Evolutionary conservation across 2,329 filamentous ascomycete species (phyloP), one percentile per base, ranked within the genome.

Genomic region (Beauveria sp.): DNA sequence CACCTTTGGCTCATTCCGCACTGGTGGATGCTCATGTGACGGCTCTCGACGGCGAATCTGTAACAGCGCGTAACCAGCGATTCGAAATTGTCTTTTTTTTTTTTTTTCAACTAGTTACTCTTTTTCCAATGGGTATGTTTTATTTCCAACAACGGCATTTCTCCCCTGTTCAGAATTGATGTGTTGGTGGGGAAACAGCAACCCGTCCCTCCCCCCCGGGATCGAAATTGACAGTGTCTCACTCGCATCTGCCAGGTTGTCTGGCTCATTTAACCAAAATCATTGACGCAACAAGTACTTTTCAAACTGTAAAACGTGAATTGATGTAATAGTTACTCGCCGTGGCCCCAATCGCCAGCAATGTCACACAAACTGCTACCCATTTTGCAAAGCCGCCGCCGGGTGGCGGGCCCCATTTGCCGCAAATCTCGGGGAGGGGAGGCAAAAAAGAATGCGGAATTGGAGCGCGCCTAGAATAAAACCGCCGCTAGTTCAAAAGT

Each of bases 121-220:
- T 34, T n/a, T 16, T 8, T 30, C 3, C 12, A 20, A 4, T 14
- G 4, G 20, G 4, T 0, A n/a, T 22, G 18, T 53, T 22, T 26
- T 5, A 52, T 52, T 34, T 4, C 7, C 14, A 6, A 38, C 12
- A 24, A 28, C 20, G 14, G 26, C 43, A 26, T 34, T 46, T 4
- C 18, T 18, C 18, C 10, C 43, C 18, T 38, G 14, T 22, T 34
- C 30, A 34, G 10, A 12, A 34, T 34, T 12, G 30, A 34, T 34
- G 30, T 34, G 58, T 60, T 60, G 58, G 38, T 51, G 58, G 58
- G 58, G 58, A 38, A 50, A 58, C 45, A 42, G 22, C 10, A 18
- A 9, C 10, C 30, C 30, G 30, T 12, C 30, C 8, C 30, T 10
- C 30, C 30, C 8, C 30, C 30, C 30, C 30, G 10, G 30, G 10